A percentile compares a stretch with the other conserved stretches of the same genome.
These are phyloP conservation scores for Rhodosporidiobolus odoratus DNA, from an alignment of 768 basidiomycete genomes.

Conservation along the genomic window DNA sequence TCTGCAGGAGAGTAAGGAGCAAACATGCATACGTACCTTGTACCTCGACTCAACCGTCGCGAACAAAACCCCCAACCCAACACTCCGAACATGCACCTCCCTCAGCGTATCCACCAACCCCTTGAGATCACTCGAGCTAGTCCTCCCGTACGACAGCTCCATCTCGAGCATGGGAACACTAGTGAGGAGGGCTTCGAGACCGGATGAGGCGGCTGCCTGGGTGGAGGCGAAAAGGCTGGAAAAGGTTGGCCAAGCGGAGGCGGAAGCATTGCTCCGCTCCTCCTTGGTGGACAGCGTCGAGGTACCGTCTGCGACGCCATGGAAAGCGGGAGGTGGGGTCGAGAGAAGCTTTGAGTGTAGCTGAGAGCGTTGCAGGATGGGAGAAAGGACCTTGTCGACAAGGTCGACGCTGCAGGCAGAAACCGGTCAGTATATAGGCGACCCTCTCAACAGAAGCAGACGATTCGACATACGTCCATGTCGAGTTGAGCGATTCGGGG, in stretches of 20 bases:
- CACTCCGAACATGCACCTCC: slow-evolving; percentile 19
- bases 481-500: slow-evolving; percentile 55
- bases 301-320: neutral
- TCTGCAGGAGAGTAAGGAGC: no score
- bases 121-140: slow-evolving; percentile 24
- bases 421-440: neutral
- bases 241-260: neutral
- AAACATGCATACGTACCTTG: neutral
- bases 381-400: slow-evolving; percentile 43
- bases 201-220: slow-evolving; percentile 8
- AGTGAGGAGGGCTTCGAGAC: slow-evolving; percentile 23
- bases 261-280: neutral
- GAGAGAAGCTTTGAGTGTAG: slow-evolving; percentile 26
- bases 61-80: slow-evolving; percentile 17
- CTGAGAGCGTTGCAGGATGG: slow-evolving; percentile 33
- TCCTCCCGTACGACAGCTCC: slow-evolving; percentile 20
- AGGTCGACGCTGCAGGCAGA: slow-evolving; percentile 31
- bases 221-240: neutral
- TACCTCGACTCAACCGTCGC: slow-evolving; percentile 10
- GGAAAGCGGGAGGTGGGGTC: slow-evolving; percentile 1
- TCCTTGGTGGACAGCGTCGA: neutral
- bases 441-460: neutral
- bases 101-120: slow-evolving; percentile 7
- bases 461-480: slow-evolving; percentile 44
- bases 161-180: slow-evolving; percentile 18